Percentiles rank a stretch among this genome's conserved stretches.
Evolutionary conservation across 2,329 filamentous ascomycete genomes (phyloP).

Genomic region (Talaromyces sp.): DNA sequence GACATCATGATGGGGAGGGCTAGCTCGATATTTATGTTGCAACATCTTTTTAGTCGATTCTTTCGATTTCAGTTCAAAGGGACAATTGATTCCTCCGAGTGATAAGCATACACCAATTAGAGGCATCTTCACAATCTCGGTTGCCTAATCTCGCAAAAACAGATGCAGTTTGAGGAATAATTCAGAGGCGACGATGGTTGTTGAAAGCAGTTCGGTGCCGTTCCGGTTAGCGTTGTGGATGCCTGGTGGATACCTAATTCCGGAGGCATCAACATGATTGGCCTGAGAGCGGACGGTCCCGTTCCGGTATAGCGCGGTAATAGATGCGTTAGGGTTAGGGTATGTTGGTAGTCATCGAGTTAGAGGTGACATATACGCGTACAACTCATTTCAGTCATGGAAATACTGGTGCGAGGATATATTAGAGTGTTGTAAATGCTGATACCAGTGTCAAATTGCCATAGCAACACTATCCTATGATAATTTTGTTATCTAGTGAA

Average conservation of each 20-base stretch:
- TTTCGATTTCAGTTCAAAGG: not conserved
- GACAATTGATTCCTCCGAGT: not conserved
- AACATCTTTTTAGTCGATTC: not conserved
- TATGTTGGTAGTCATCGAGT: not conserved
- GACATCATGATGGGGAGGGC: not conserved
- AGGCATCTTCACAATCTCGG: not conserved
- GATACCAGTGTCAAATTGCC: not conserved
- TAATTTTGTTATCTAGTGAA: not conserved
- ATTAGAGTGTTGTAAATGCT: not conserved
- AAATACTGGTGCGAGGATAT: too few relatives aligned
- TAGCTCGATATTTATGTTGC: not conserved
- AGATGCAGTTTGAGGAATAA: not conserved
- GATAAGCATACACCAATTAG: not conserved
- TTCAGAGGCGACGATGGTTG: not conserved
- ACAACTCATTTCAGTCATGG: too few relatives aligned
- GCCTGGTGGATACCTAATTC: not conserved
- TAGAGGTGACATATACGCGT: not conserved
- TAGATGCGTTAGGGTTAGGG: not conserved
- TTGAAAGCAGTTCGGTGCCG: conserved; percentile 10
- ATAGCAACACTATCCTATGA: not conserved
- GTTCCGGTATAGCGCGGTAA: not conserved
- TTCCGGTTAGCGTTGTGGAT: conserved; percentile 12
- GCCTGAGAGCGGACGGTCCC: not conserved
- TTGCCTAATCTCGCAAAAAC: not conserved
- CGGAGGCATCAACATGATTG: not conserved